Evolutionary conservation across 2,329 filamentous ascomycete species (phyloP), one percentile per base, ranked within the genome.

Genomic region (Colletotrichum sp.): DNA sequence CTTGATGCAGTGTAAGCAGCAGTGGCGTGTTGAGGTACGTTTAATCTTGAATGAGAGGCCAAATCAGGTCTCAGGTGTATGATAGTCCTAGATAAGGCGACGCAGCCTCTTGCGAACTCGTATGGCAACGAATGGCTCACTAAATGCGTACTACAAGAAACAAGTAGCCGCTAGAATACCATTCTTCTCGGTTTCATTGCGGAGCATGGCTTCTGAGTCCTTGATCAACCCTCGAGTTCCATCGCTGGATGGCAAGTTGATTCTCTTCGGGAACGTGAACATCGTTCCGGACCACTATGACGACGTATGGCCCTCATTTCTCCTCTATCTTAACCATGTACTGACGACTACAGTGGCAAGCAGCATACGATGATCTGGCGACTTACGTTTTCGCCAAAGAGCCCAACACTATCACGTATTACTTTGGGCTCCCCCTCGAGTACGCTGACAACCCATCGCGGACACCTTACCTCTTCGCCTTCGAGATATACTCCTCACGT

Each of bases 371-470:
- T 72, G 80, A 81, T 28, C 83, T 86, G 30, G 84, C 81, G 36
- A 76, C 78, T 34, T 82, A 86, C 63, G 84, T 85, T 74, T 81
- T 69, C 73, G 74, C 68, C 65, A 77, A 81, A 8, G 83, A 86
- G 75, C 81, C 80, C 55, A 83, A 82, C 13, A 86, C 84, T 1
- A 79, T 83, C 76, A 82, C 84, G 3, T 87, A 86, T 79, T 86
- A 86, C 80, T 86, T 87, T 76, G 85, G 84, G 66, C 82, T 86
- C 61, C 85, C 84, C 7, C 77, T 80, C 32, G 77, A 79, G 28
- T 76, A 78, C 61, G 78, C 77, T 55, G 62, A 74, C 16, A 61
- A 75, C 64, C 78, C 74, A 5, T 79, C 77, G 43, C 76, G 78
- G 7, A 79, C 79, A 56, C 75, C 78, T 68, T 76, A 75, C 72